These are phyloP conservation scores for Populus tremula DNA, from an alignment of 345 rosid genomes.

Conservation along the genomic window DNA sequence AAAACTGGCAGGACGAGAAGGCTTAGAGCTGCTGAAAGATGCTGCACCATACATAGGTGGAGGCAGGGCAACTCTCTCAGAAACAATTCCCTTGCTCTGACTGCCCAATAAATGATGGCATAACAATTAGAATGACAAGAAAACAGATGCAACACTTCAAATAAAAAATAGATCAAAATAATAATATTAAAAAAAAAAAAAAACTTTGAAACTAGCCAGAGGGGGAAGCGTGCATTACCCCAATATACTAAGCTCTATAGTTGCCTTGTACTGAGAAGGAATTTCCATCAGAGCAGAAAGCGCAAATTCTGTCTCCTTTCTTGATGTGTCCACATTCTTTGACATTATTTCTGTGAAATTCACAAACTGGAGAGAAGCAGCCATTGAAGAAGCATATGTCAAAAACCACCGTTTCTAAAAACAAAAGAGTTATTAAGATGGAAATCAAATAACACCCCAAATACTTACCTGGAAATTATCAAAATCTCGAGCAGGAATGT, in stretches of 20 bases:
- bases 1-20: constrained; percentile 41
- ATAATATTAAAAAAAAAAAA: no score
- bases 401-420: not conserved
- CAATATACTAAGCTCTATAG: constrained; percentile 21
- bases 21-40: constrained; percentile 13
- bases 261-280: constrained; percentile 29
- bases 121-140: not conserved
- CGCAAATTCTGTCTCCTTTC: constrained; percentile 33
- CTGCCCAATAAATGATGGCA: not conserved
- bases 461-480: constrained; percentile 30
- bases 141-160: not conserved
- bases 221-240: constrained; percentile 20
- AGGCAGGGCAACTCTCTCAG: constrained; percentile 25
- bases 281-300: constrained; percentile 34
- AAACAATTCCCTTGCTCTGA: constrained; percentile 11
- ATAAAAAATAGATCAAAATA: not conserved
- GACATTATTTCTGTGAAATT: constrained; percentile 32
- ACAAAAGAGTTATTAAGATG: not conserved
- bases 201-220: not conserved
- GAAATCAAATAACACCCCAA: not conserved
- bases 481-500: constrained; percentile 31
- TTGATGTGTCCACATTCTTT: constrained; percentile 10
- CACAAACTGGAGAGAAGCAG: constrained; percentile 22
- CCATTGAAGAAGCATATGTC: not conserved
- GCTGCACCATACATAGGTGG: constrained; percentile 15